Percentiles rank a stretch among this genome's conserved stretches.
Evolutionary conservation across 1,284 basidiomycete species (phyloP).

Genomic region (Trichosporon coremiiforme): DNA sequence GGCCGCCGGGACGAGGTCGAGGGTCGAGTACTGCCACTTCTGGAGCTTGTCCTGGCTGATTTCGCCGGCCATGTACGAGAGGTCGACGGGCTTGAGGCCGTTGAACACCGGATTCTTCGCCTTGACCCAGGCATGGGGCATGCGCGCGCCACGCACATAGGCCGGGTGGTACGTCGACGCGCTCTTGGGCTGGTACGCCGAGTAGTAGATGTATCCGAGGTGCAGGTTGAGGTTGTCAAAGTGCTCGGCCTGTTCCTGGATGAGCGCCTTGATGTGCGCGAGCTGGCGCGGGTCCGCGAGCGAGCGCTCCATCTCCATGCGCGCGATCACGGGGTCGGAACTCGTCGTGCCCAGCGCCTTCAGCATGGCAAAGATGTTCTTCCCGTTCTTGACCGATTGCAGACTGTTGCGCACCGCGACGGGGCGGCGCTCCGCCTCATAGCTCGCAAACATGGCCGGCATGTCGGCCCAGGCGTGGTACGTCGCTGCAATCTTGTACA

Average conservation of each 20-base stretch:
- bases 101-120: slow-evolving; percentile 17
- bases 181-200: slow-evolving; percentile 24
- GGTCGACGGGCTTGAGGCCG: slow-evolving; percentile 30
- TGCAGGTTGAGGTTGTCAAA: slow-evolving; percentile 39
- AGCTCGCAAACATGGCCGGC: slow-evolving; percentile 25
- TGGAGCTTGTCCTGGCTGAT: slow-evolving; percentile 23
- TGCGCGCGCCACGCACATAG: slow-evolving; percentile 32
- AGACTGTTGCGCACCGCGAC: slow-evolving; percentile 36
- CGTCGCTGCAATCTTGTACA: slow-evolving; percentile 31
- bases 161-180: slow-evolving; percentile 29
- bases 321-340: slow-evolving; percentile 28
- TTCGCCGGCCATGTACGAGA: slow-evolving; percentile 32
- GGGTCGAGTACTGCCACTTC: slow-evolving; percentile 31
- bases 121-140: slow-evolving; percentile 36
- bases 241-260: slow-evolving; percentile 37
- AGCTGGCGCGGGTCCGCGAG: slow-evolving; percentile 34
- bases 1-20: slow-evolving; percentile 30
- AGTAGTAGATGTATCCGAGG: slow-evolving; percentile 39
- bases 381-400: slow-evolving; percentile 36
- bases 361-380: slow-evolving; percentile 37
- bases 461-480: slow-evolving; percentile 32
- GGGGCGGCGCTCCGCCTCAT: slow-evolving; percentile 38
- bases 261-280: slow-evolving; percentile 28
- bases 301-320: slow-evolving; percentile 30
- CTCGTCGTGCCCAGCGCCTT: slow-evolving; percentile 35